These are phyloP conservation scores for Phytophthora tubulina DNA, from an alignment of 352 stramenopile genomes.

Conservation along the genomic window DNA sequence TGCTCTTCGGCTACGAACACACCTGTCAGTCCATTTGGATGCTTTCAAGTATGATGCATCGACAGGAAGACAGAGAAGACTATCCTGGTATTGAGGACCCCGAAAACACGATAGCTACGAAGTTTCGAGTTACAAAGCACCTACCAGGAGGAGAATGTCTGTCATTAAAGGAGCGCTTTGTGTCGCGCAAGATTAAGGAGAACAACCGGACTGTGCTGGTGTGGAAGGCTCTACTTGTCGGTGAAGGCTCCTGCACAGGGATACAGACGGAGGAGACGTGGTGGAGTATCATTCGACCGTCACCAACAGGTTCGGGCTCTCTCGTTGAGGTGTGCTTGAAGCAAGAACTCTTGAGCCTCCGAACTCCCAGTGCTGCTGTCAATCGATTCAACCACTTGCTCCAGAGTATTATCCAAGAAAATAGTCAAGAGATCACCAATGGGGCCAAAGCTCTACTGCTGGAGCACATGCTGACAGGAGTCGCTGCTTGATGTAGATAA, in stretches of 20 bases:
- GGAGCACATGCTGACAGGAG: constrained; percentile 3
- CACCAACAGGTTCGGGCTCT: not conserved
- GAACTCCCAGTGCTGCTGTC: not conserved
- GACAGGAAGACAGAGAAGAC: constrained; percentile 6
- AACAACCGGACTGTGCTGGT: not conserved
- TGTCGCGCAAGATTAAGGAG: not conserved
- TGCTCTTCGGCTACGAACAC: constrained; percentile 18
- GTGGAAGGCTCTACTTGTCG: constrained; percentile 11
- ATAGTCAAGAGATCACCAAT: constrained; percentile 15
- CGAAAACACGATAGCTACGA: constrained; percentile 2
- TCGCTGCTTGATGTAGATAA: not conserved
- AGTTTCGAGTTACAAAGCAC: constrained; percentile 12
- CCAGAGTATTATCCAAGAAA: constrained; percentile 18
- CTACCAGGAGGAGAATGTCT: not conserved
- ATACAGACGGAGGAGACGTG: constrained; percentile 20
- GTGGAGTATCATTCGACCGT: constrained; percentile 18
- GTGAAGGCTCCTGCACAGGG: not conserved
- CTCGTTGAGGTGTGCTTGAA: constrained; percentile 13
- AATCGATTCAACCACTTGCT: constrained; percentile 8
- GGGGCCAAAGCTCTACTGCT: constrained; percentile 14
- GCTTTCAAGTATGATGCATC: constrained; percentile 13
- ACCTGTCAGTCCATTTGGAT: constrained; percentile 8
- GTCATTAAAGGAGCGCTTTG: constrained; percentile 4
- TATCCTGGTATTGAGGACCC: constrained; percentile 1
- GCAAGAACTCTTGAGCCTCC: constrained; percentile 1